Evolutionary conservation across 2,329 filamentous ascomycete species (phyloP).

Genomic region (Penicillium sp.): DNA sequence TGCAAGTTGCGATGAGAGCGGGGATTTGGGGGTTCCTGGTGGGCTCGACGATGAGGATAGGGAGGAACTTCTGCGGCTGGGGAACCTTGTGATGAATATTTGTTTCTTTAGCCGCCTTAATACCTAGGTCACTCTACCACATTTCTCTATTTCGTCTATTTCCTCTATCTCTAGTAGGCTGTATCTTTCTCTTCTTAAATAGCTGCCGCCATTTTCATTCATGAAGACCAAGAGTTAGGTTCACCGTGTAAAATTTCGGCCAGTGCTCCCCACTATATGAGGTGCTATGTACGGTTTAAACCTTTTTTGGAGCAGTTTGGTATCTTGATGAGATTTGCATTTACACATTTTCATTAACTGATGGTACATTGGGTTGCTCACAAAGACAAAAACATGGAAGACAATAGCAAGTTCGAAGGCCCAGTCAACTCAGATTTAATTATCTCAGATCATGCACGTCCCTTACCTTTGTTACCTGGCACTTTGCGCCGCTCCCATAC

Average conservation of each 20-base stretch:
- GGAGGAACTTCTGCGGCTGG: slow-evolving; percentile 42
- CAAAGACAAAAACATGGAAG: neutral
- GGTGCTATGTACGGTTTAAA: too few relatives aligned
- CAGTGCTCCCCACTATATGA: too few relatives aligned
- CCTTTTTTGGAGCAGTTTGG: too few relatives aligned
- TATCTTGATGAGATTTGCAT: neutral
- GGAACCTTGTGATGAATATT: slow-evolving; percentile 26
- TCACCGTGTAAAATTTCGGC: too few relatives aligned
- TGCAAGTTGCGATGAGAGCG: slow-evolving; percentile 38
- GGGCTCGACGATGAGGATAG: slow-evolving; percentile 38
- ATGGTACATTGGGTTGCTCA: slow-evolving; percentile 10
- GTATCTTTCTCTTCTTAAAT: too few relatives aligned
- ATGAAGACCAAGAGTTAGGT: too few relatives aligned
- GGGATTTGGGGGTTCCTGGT: slow-evolving; percentile 40
- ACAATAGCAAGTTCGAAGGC: neutral
- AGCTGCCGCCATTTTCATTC: too few relatives aligned
- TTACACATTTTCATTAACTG: slow-evolving; percentile 8
- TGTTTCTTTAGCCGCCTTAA: neutral
- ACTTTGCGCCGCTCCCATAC: slow-evolving; percentile 82
- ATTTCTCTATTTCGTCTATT: neutral
- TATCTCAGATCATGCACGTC: slow-evolving; percentile 9
- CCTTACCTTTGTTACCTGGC: slow-evolving; percentile 40
- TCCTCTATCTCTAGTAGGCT: too few relatives aligned
- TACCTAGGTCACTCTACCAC: neutral
- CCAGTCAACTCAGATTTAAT: neutral